A percentile compares a stretch with the other conserved stretches of the same genome.
Conservation (phyloP, 257 asterid species). For the Gardenia jasminoides region DNA sequence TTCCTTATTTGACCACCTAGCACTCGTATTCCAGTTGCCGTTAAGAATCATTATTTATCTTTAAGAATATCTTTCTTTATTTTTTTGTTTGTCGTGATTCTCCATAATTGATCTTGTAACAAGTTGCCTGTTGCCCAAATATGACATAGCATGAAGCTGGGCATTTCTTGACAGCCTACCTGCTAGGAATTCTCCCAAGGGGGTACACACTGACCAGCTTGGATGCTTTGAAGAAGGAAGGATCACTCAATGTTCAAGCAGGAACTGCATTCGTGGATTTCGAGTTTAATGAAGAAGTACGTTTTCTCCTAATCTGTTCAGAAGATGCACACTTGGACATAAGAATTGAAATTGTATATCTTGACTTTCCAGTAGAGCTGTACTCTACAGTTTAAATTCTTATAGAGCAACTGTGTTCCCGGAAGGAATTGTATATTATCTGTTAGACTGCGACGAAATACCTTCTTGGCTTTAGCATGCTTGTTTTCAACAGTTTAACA, state of each 20-base stretch:
- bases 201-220: constrained; percentile 83
- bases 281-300: constrained; percentile 83
- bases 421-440: neutral
- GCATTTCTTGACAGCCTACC: constrained; percentile 91
- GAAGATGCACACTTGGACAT: neutral
- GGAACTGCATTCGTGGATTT: constrained; percentile 96
- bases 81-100: constrained; percentile 3
- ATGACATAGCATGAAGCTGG: constrained; percentile 90
- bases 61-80: neutral
- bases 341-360: neutral
- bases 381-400: neutral
- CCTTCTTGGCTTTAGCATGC: neutral
- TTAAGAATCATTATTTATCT: neutral
- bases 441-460: neutral
- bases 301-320: constrained; percentile 32
- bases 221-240: constrained; percentile 86
- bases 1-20: neutral
- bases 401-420: neutral
- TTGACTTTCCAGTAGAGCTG: neutral
- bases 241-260: constrained; percentile 92
- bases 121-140: constrained; percentile 23
- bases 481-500: neutral
- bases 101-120: constrained; percentile 16
- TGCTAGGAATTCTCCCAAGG: constrained; percentile 90
- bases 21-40: neutral